Base-by-base conservation (phyloP, 1,284 basidiomycete genomes). In the Athelia psychrophila region DNA sequence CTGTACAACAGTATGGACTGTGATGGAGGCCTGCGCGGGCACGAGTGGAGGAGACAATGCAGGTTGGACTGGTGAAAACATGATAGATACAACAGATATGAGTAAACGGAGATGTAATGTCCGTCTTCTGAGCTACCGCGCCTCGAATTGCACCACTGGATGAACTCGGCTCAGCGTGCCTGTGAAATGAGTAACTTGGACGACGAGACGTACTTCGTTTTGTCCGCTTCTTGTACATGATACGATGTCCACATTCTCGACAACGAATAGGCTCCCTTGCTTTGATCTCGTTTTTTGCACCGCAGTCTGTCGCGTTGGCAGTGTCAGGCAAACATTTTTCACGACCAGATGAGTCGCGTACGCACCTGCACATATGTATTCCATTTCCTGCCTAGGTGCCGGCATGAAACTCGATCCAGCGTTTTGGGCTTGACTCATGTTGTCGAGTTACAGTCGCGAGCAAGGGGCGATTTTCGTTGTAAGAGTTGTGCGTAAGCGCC, bases 201-300 rank as follows among this genome's bases (percentile, higher is more conserved):
- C 10, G 49, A 49, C 23, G 23, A 48, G n/a, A 85, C 92, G 68
- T 67, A 98, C 96, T 97, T 77, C 93, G 80, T 67, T 86, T 93
- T 19, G 95, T 98, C 62, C 96, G 78, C 72, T 97, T 97, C 77
- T 99, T 99, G 78, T 98, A 98, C 93, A 99, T 97, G 69, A 99
- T 95, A 57, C 96, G 86, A 70, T 98, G 96, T 2, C 96, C 96
- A 65, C 96, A 99, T 69, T 98, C 95, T 62, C 91, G 83, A 74
- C 96, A 99, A 52, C 96, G 88, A 62, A 98, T 97, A 44, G 94
- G 93, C 70, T 99, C 96, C 55, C 92, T 78, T n/a, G 92, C 79
- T 69, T 88, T 89, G 69, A 98, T 95, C 64, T 91, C 86, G 68
- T 97, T 98, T 73, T 92, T 91, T 2, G 89, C 89, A 53, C 93